phyloP scores from a whole-genome alignment of 805 yeast genomes.

The Yarrowia deformans region DNA sequence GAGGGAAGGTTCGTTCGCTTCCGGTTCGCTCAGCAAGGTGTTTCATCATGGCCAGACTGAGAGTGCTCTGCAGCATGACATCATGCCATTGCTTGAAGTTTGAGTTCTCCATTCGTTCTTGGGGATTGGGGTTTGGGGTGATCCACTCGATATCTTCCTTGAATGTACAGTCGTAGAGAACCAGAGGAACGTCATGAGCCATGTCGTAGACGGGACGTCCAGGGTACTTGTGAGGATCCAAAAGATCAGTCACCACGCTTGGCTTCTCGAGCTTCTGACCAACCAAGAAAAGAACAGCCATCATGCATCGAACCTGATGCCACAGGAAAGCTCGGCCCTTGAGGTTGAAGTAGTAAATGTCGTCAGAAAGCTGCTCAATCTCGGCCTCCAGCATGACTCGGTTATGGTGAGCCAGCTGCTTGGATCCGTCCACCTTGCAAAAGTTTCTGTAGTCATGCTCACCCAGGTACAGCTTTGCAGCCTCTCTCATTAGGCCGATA shows the following conservation, averaged over 20 bases:
- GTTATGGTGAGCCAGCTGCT: slow-evolving; percentile 82
- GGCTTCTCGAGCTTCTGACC: slow-evolving; percentile 81
- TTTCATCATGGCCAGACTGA: slow-evolving; percentile 25
- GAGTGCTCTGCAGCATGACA: slow-evolving; percentile 30
- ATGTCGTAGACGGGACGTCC: slow-evolving; percentile 81
- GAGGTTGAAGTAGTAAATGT: slow-evolving; percentile 73
- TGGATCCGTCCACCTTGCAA: slow-evolving; percentile 93
- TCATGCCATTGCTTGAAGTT: slow-evolving; percentile 31
- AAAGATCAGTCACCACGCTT: slow-evolving; percentile 60
- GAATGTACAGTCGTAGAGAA: slow-evolving; percentile 83
- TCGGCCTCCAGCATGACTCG: slow-evolving; percentile 65
- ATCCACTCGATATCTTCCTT: slow-evolving; percentile 72
- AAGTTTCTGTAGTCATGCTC: slow-evolving; percentile 91
- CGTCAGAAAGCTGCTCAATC: slow-evolving; percentile 54
- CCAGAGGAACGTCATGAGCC: slow-evolving; percentile 89
- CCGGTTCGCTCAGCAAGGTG: slow-evolving; percentile 44
- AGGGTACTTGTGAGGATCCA: slow-evolving; percentile 64
- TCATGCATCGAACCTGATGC: slow-evolving; percentile 98
- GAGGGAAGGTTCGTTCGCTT: slow-evolving; percentile 39
- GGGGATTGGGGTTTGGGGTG: slow-evolving; percentile 1
- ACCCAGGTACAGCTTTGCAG: slow-evolving; percentile 70
- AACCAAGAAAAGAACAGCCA: slow-evolving; percentile 77
- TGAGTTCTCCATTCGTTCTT: slow-evolving; percentile 18
- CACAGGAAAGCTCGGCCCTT: slow-evolving; percentile 91
- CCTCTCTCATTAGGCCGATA: slow-evolving; percentile 69